Percentiles rank a stretch among this genome's conserved stretches.
phyloP scores from a whole-genome alignment of 768 basidiomycete genomes.

The Termitomyces sp. region DNA sequence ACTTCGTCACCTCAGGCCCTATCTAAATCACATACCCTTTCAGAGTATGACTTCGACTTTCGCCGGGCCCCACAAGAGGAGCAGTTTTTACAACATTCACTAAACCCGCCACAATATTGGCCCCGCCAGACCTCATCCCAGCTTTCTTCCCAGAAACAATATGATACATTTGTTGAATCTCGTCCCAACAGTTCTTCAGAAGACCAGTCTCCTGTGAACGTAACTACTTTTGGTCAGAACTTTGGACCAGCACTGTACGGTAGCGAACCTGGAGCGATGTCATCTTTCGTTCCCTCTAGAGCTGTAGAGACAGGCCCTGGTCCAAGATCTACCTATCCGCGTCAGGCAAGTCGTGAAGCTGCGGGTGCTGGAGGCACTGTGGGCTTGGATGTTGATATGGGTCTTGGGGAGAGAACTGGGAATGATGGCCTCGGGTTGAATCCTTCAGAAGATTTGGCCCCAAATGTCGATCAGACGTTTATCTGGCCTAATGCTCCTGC shows the following conservation, averaged over 20 bases:
- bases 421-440: neutral
- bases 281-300: neutral
- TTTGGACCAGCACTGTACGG: neutral
- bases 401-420: neutral
- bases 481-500: conserved; percentile 63
- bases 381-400: neutral
- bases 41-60: neutral
- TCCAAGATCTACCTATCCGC: neutral
- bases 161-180: neutral
- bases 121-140: neutral
- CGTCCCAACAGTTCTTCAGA: neutral
- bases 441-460: neutral
- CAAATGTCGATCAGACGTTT: conserved; percentile 34
- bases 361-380: neutral
- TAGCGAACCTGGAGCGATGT: neutral
- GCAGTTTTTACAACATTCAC: neutral
- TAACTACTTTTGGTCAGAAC: neutral
- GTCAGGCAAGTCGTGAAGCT: neutral
- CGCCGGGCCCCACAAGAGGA: neutral
- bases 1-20: neutral
- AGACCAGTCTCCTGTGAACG: neutral
- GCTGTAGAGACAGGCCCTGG: neutral
- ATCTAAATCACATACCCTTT: neutral
- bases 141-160: neutral
- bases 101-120: conserved; percentile 3